Conservation (phyloP, 805 yeast genomes). For the Sugiyamaella valdiviana region DNA sequence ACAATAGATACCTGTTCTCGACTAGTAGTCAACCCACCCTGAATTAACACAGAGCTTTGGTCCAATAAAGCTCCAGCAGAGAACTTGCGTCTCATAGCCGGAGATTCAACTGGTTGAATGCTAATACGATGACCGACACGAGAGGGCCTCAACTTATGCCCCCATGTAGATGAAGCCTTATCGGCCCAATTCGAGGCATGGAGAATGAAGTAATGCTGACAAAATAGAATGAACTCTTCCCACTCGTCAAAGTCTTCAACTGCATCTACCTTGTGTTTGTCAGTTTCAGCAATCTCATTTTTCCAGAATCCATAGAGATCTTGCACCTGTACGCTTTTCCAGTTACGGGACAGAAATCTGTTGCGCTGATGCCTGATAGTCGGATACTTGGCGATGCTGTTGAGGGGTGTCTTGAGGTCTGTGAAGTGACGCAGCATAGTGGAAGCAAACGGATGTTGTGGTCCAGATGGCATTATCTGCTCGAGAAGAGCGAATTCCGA, state of each 20-base stretch:
- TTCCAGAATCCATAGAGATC: constrained; percentile 59
- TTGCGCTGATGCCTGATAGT: constrained; percentile 41
- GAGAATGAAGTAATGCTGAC: constrained; percentile 66
- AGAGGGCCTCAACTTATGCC: neutral
- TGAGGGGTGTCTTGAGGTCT: constrained; percentile 60
- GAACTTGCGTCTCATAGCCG: constrained; percentile 37
- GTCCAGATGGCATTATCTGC: constrained; percentile 63
- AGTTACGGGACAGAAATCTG: constrained; percentile 47
- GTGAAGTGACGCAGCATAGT: constrained; percentile 70
- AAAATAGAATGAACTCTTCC: constrained; percentile 71
- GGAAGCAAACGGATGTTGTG: constrained; percentile 58
- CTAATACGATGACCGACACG: no score
- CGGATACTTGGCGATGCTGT: constrained; percentile 55
- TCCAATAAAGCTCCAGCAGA: constrained; percentile 32
- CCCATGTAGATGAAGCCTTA: neutral
- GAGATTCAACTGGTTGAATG: neutral
- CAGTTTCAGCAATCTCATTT: constrained; percentile 34
- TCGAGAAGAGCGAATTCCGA: constrained; percentile 63
- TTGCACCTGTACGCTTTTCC: constrained; percentile 32
- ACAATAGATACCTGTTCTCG: constrained; percentile 17
- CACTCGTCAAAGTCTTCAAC: constrained; percentile 76
- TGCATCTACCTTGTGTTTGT: constrained; percentile 38
- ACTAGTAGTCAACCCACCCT: constrained; percentile 34
- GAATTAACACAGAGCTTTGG: constrained; percentile 19
- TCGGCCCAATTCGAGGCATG: constrained; percentile 50